Base-by-base conservation (phyloP, 345 rosid genomes). In the Crucihimalaya himalaica region DNA sequence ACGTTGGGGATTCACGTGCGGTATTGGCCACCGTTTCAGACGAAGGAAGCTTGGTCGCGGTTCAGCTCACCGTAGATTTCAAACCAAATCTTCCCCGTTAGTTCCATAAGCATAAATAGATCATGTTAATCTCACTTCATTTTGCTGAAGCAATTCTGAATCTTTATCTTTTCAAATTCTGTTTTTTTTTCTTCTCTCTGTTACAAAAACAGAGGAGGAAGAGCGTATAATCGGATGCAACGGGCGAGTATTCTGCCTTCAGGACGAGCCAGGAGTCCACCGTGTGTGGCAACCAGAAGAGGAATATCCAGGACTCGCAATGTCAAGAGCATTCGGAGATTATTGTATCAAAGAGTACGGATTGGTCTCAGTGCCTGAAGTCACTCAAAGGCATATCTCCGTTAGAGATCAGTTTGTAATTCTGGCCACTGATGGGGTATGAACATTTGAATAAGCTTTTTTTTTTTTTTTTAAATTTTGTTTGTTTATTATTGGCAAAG, bases 291-390 rank as follows among this genome's bases (percentile, higher is more conserved):
- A 88, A 65, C 97, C 97, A 2, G 78, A 85, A 31, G 86, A 65
- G 63, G 92, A 91, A 31, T 82, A 82, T 0, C 98, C 97, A 0
- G 98, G 98, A 31, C 89, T 94, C 5, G 96, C 98, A 45, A 94
- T 94, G 98, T 94, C 97, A 12, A 85, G 98, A 80, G 96, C 98
- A 13, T 94, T 94, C 27, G 98, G 97, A 21, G 98, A 94, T 83
- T 86, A 86, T 72, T 91, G 98, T 71, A 47, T 91, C 7, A 92
- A 92, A 80, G 84, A 85, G 25, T 87, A 73, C 39, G 96, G 98
- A 9, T 81, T 92, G 8, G 91, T 86, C 47, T 92, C 98, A 0
- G 87, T 81, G 42, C 98, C 96, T 25, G 96, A 88, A 74, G 95
- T 92, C 32, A 87, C 84, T 2, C 95, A 92, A 69, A 85, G 90